These are phyloP conservation scores for Parvularia atlantis DNA, from an alignment of 78 protist genomes.

Conservation along the genomic window DNA sequence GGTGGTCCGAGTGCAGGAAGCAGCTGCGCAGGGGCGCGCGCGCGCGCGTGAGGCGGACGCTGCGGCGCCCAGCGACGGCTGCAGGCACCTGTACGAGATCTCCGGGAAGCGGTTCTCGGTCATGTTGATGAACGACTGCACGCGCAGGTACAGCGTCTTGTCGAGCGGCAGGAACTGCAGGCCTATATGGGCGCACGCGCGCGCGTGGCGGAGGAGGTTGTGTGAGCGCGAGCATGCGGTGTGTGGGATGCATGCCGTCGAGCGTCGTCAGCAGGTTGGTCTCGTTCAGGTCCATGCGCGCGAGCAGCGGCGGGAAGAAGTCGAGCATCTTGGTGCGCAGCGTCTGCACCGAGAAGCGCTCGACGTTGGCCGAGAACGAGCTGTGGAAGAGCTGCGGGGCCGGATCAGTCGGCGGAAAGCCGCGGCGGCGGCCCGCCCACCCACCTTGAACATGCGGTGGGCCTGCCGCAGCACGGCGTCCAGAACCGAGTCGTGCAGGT, in stretches of 20 bases:
- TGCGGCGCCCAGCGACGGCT: neutral
- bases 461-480: constrained; percentile 16
- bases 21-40: too few relatives aligned
- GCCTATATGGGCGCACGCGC: too few relatives aligned
- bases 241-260: too few relatives aligned
- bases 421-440: too few relatives aligned
- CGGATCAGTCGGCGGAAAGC: too few relatives aligned
- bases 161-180: constrained; percentile 52
- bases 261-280: constrained; percentile 37
- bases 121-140: constrained; percentile 25
- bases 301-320: constrained; percentile 32
- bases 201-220: neutral
- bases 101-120: constrained; percentile 12
- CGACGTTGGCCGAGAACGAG: neutral
- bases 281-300: too few relatives aligned
- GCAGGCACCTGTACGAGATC: neutral
- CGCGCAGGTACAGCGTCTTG: constrained; percentile 36
- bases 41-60: too few relatives aligned
- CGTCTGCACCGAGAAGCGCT: neutral
- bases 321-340: constrained; percentile 14
- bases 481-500: constrained; percentile 17
- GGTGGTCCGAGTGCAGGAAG: constrained; percentile 16
- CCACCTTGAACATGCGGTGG: constrained; percentile 14
- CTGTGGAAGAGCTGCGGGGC: neutral
- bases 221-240: neutral